These are phyloP conservation scores for Solanum tarijense DNA, from an alignment of 257 asterid species.

Conservation along the genomic window DNA sequence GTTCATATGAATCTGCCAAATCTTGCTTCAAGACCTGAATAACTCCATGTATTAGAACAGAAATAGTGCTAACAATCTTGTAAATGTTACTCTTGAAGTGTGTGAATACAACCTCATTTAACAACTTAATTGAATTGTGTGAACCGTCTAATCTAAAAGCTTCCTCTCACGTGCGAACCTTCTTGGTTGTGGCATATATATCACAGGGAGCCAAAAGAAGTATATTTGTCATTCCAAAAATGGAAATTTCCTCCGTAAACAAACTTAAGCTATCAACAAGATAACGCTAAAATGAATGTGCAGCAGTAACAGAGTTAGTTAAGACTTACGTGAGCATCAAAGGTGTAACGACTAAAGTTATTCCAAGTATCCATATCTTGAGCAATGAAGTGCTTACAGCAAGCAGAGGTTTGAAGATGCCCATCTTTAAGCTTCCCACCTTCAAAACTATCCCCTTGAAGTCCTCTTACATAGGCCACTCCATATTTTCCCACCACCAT, in stretches of 20 bases:
- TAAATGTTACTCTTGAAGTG: not conserved
- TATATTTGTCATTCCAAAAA: not conserved
- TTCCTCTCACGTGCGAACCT: not conserved
- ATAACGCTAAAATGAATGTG: not conserved
- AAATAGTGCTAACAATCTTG: not conserved
- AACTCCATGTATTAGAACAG: not conserved
- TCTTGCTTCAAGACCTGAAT: conserved; percentile 54
- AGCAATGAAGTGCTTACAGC: conserved; percentile 72
- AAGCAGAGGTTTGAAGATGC: conserved; percentile 56
- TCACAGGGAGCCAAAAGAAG: too few relatives aligned
- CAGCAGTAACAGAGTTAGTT: not conserved
- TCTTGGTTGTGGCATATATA: not conserved
- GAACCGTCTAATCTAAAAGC: not conserved
- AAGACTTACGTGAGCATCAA: conserved; percentile 42
- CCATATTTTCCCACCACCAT: conserved; percentile 16
- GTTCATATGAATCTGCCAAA: conserved; percentile 65
- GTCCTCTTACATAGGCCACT: conserved; percentile 54
- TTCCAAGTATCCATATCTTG: conserved; percentile 73
- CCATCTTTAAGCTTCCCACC: conserved; percentile 39
- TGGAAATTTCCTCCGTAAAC: not conserved
- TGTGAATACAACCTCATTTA: not conserved
- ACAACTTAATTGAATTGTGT: not conserved
- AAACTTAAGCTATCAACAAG: not conserved
- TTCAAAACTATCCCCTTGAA: conserved; percentile 57
- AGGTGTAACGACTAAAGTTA: conserved; percentile 37